Base-by-base conservation (phyloP, 371 early-diverging fungal genomes). In the Actinomortierella ambigua region DNA sequence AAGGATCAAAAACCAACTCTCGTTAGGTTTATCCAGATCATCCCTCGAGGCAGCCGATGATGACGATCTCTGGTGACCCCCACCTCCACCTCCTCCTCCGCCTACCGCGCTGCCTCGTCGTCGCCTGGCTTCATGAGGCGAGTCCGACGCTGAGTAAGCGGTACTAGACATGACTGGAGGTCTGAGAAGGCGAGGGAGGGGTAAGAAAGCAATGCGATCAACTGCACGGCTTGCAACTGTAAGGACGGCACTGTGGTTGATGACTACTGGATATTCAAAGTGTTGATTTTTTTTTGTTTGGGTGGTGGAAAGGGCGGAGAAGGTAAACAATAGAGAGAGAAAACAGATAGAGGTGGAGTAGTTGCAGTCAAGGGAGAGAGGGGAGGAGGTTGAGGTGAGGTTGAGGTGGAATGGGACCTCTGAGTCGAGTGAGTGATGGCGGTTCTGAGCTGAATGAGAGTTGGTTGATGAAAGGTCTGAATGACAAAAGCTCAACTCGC, bases 1-100 rank as follows among this genome's bases (percentile, higher is more conserved):
- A 14, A 76, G 76, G 59, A 76, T 76, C 53, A 69, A 54, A 55
- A 76, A 66, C 76, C 76, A 76, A 15, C 63, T 65, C 63, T 76
- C 76, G 70, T 69, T 69, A 13, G 76, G 76, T 34, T 69, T 76
- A 20, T 61, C 53, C 27, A 65, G 59, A n/a, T 76, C 15, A 13
- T 26, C n/a, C 51, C 23, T 51, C 51, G 34, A 34, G 11, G 34
- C 34, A 34, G 34, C 34, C 34, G 34, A 34, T 34, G 34, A 34
- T 34, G 34, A 11, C 34, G 34, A 11, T 34, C 34, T 11, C 34
- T 34, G 34, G 34, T 34, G 34, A 34, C 34, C 11, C 11, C 34
- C 34, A 6, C 34, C 34, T 34, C 34, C 34, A 34, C 7, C 34
- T 34, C 7, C 34, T 34, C 7, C 11, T 34, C 7, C 34, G 4